Conservation (phyloP, 306 rosid genomes). For the Quercus mongolica region DNA sequence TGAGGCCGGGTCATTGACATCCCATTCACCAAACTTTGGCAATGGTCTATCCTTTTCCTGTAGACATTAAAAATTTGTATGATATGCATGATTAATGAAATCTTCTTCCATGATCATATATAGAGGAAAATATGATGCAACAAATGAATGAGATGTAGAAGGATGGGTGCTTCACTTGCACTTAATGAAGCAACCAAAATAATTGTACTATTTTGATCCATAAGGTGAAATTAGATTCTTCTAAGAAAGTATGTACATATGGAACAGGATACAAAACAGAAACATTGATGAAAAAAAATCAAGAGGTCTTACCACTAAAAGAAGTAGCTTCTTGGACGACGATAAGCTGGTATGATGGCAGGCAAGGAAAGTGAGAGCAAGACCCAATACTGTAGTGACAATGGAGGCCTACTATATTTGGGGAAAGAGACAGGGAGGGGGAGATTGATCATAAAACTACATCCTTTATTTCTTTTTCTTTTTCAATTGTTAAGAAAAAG, state of each 20-base stretch:
- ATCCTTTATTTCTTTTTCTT: no score
- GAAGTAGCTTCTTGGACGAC: no score
- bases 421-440: no score
- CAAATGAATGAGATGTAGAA: background rate
- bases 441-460: no score
- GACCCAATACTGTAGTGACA: no score
- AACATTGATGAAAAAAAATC: background rate
- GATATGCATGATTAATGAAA: background rate
- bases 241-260: background rate
- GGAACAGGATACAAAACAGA: background rate
- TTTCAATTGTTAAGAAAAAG: no score
- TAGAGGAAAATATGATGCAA: background rate
- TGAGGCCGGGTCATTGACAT: slow-evolving; percentile 73
- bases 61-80: background rate
- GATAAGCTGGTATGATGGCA: no score
- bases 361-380: no score
- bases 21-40: slow-evolving; percentile 87
- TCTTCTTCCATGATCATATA: background rate
- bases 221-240: background rate
- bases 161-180: background rate
- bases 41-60: slow-evolving; percentile 58
- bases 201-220: background rate
- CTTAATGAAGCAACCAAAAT: background rate
- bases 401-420: no score
- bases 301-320: background rate